Conservation (phyloP, 2,329 filamentous ascomycete genomes). For the Hymenoscyphus occultus region DNA sequence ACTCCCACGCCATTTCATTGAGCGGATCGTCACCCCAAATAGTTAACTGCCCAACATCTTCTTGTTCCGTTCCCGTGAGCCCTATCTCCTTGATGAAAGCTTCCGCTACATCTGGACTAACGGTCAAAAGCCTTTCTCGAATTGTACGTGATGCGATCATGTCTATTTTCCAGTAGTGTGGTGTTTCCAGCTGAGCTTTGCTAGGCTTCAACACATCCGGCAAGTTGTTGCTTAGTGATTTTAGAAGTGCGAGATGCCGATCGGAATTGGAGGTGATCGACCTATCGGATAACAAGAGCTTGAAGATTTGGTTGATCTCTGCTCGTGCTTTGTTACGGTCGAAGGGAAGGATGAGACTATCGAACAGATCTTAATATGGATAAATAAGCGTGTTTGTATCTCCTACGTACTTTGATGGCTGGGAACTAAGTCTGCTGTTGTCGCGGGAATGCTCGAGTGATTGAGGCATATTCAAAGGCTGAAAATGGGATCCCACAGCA, state of each 20-base stretch:
- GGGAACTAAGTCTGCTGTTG: constrained; percentile 22
- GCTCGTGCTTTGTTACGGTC: constrained; percentile 38
- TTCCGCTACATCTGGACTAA: constrained; percentile 38
- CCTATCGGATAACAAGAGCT: constrained; percentile 37
- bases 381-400: constrained; percentile 5
- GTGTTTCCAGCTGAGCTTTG: constrained; percentile 40
- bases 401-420: constrained; percentile 25
- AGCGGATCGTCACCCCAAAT: constrained; percentile 44
- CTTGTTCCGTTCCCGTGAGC: constrained; percentile 37
- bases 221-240: constrained; percentile 35
- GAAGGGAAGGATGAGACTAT: constrained; percentile 35
- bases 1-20: constrained; percentile 44
- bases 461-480: constrained; percentile 34
- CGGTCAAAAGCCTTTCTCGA: constrained; percentile 39
- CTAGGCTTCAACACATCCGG: constrained; percentile 39
- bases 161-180: constrained; percentile 43
- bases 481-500: constrained; percentile 37
- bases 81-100: constrained; percentile 41
- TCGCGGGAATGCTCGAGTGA: constrained; percentile 24
- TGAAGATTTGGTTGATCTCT: constrained; percentile 38
- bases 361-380: constrained; percentile 24
- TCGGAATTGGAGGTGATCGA: constrained; percentile 37
- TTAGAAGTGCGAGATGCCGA: constrained; percentile 35
- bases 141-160: constrained; percentile 41
- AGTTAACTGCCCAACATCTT: constrained; percentile 41